Evolutionary conservation across 208 protist genomes (phyloP).

Genomic region (Herpetomonas samuelpessoai): DNA sequence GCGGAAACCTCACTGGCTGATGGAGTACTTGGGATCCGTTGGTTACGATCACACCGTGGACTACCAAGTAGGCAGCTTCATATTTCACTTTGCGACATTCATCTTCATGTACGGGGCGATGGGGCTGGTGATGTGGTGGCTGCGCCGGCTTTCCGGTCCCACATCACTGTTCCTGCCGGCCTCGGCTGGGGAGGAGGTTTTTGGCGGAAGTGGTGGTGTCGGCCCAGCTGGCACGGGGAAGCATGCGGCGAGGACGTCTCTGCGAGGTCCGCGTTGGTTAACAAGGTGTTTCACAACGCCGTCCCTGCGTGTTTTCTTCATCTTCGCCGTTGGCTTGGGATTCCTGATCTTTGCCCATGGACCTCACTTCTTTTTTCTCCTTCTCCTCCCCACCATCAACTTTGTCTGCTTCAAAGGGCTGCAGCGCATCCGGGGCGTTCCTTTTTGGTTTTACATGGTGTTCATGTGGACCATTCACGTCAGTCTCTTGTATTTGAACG

Average conservation of each 20-base stretch:
- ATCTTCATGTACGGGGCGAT: conserved; percentile 5
- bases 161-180: no score
- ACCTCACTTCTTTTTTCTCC: conserved; percentile 26
- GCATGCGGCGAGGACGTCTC: no score
- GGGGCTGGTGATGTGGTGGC: conserved; percentile 4
- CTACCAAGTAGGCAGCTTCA: conserved; percentile 20
- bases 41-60: conserved; percentile 21
- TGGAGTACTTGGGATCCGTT: conserved; percentile 7
- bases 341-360: conserved; percentile 29
- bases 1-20: not conserved
- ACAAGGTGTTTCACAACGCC: no score
- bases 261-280: no score
- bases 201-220: no score
- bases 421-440: no score
- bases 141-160: no score
- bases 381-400: conserved; percentile 24
- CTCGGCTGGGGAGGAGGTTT: no score
- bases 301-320: no score
- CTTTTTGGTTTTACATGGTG: no score
- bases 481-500: conserved; percentile 30
- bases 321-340: conserved; percentile 11
- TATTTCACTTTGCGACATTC: not conserved
- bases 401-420: conserved; percentile 38
- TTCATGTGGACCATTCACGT: conserved; percentile 55
- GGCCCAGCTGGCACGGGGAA: no score